phyloP scores from a whole-genome alignment of 306 rosid genomes.

The Abrus precatorius region DNA sequence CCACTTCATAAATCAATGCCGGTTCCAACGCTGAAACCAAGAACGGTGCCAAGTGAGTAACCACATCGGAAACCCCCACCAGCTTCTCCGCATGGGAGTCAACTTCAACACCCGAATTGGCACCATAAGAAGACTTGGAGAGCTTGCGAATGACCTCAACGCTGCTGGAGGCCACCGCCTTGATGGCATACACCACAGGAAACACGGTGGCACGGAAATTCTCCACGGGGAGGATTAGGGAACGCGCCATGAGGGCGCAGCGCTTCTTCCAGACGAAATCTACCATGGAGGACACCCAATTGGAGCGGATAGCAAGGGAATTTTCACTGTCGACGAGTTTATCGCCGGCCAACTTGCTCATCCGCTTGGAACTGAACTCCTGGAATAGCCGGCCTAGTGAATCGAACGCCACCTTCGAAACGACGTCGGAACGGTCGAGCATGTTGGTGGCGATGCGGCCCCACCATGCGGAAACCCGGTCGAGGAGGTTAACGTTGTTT shows the following conservation, averaged over 20 bases:
- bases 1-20: conserved; percentile 92
- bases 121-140: conserved; percentile 78
- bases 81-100: conserved; percentile 84
- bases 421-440: conserved; percentile 87
- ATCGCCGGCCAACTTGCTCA: conserved; percentile 94
- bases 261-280: conserved; percentile 97
- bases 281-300: conserved; percentile 96
- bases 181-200: conserved; percentile 88
- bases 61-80: conserved; percentile 95
- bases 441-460: conserved; percentile 79
- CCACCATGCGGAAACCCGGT: conserved; percentile 94
- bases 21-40: conserved; percentile 94
- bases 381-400: conserved; percentile 92
- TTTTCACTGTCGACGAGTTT: conserved; percentile 93
- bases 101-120: conserved; percentile 48
- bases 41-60: conserved; percentile 92
- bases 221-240: conserved; percentile 90
- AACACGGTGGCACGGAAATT: conserved; percentile 87
- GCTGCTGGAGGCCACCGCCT: conserved; percentile 90
- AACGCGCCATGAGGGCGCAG: conserved; percentile 89
- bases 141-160: conserved; percentile 82
- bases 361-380: conserved; percentile 90
- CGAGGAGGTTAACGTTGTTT: conserved; percentile 82
- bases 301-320: conserved; percentile 90
- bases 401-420: conserved; percentile 92